These are phyloP conservation scores for Hypoxylon sp. DNA, from an alignment of 2,329 filamentous ascomycete species.

Conservation along the genomic window DNA sequence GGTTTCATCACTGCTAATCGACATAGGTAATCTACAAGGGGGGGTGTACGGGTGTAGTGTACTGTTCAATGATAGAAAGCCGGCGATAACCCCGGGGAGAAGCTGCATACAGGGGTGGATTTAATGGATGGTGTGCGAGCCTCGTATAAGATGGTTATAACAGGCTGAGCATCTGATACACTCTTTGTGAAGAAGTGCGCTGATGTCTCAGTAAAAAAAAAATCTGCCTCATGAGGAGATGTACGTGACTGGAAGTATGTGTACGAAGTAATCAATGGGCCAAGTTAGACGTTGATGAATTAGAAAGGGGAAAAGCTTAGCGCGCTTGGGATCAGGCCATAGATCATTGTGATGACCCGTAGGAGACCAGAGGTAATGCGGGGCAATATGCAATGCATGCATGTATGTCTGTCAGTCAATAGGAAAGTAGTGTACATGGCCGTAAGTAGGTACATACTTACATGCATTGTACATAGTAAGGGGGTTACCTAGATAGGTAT, in stretches of 20 bases:
- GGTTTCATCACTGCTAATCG: slow-evolving; percentile 34
- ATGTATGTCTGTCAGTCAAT: slow-evolving; percentile 38
- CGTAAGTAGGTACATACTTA: slow-evolving; percentile 14
- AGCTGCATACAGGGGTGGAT: slow-evolving; percentile 34
- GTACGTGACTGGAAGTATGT: slow-evolving; percentile 32
- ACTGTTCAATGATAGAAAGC: slow-evolving; percentile 32
- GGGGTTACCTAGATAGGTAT: slow-evolving; percentile 2
- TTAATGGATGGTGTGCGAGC: slow-evolving; percentile 46
- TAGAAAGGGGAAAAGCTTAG: slow-evolving; percentile 47
- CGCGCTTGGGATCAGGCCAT: slow-evolving; percentile 48
- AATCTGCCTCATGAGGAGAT: slow-evolving; percentile 33
- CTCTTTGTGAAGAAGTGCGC: slow-evolving; percentile 13
- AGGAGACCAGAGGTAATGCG: slow-evolving; percentile 51
- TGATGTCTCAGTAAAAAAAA: slow-evolving; percentile 29
- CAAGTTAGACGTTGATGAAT: slow-evolving; percentile 36
- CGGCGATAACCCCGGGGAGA: slow-evolving; percentile 42
- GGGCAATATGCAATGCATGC: slow-evolving; percentile 45
- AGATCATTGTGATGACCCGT: slow-evolving; percentile 49
- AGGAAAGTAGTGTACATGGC: slow-evolving; percentile 20
- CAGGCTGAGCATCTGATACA: slow-evolving; percentile 31
- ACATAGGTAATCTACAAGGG: slow-evolving; percentile 19
- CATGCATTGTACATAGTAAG: background rate
- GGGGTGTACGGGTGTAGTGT: background rate
- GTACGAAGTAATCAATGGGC: slow-evolving; percentile 34
- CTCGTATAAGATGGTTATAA: slow-evolving; percentile 33